Percentiles rank a stretch among this genome's conserved stretches.
Conservation (phyloP, 768 basidiomycete genomes). For the Heimioporus sp. region DNA sequence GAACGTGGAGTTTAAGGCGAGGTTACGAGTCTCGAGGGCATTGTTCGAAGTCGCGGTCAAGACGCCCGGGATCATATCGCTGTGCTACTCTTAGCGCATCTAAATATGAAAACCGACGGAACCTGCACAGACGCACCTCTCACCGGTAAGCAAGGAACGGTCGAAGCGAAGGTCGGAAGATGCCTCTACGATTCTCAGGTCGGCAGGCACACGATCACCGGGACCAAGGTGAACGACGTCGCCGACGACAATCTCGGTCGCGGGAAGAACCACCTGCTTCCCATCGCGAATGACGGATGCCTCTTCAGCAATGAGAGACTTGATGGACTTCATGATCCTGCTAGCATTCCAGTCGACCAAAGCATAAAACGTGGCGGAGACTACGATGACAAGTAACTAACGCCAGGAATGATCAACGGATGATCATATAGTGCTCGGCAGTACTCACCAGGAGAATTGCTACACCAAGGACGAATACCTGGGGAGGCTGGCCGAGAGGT, state of each 20-base stretch:
- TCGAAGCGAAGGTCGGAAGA: conserved; percentile 51
- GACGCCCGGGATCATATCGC: conserved; percentile 43
- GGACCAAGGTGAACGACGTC: conserved; percentile 49
- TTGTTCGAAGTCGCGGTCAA: conserved; percentile 46
- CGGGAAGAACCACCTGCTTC: conserved; percentile 43
- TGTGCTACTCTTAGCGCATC: conserved; percentile 13
- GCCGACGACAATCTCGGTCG: conserved; percentile 54
- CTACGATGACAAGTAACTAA: conserved; percentile 38
- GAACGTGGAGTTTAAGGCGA: conserved; percentile 46
- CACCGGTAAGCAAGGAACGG: conserved; percentile 49
- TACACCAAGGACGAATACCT: conserved; percentile 44
- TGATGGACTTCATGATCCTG: conserved; percentile 51
- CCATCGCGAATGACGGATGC: conserved; percentile 53
- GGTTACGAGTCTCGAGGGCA: conserved; percentile 43
- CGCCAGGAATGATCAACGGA: conserved; percentile 5
- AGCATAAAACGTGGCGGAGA: conserved; percentile 46
- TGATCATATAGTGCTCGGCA: neutral
- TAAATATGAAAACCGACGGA: neutral
- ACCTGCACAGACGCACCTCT: conserved; percentile 28
- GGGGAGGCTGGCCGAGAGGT: conserved; percentile 45
- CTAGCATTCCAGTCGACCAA: conserved; percentile 48
- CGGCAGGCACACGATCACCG: conserved; percentile 59
- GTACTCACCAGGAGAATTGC: conserved; percentile 43
- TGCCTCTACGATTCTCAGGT: conserved; percentile 49
- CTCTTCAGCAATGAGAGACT: conserved; percentile 56